Conservation (phyloP, 2,329 filamentous ascomycete genomes). For the Pyricularia pennisetigena region DNA sequence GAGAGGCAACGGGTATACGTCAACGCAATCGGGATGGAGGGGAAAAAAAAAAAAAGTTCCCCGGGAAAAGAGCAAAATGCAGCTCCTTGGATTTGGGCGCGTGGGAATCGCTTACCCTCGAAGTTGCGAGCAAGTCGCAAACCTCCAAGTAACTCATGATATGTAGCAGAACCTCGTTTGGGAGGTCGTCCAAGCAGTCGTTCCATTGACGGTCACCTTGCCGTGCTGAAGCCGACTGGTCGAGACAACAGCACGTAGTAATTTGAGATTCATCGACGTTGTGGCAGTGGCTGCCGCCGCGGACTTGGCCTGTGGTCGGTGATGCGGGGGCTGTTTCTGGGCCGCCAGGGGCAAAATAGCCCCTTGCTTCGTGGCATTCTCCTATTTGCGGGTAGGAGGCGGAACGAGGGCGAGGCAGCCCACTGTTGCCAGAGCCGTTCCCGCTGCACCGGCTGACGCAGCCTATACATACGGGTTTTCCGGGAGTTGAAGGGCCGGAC, state of each 20-base stretch:
- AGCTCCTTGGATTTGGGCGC: neutral
- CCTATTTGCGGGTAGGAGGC: neutral
- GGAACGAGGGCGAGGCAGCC: neutral
- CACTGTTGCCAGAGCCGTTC: neutral
- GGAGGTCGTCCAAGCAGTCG: conserved; percentile 28
- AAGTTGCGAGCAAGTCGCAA: conserved; percentile 42
- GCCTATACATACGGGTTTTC: neutral
- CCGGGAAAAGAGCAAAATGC: neutral
- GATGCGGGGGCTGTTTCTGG: neutral
- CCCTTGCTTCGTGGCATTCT: neutral
- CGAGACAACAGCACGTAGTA: neutral
- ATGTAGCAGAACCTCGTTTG: conserved; percentile 46
- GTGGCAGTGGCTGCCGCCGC: neutral
- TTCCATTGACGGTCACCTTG: neutral
- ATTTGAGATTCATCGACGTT: neutral
- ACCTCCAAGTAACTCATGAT: conserved; percentile 48
- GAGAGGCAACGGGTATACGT: neutral
- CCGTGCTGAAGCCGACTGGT: neutral
- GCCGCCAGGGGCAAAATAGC: neutral
- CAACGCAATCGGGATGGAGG: neutral
- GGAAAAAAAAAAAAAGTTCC: neutral
- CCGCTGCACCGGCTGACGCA: neutral
- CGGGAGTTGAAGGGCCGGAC: neutral
- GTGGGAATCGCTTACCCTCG: conserved; percentile 33
- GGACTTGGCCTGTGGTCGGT: neutral